A percentile compares a stretch with the other conserved stretches of the same genome.
These are phyloP conservation scores for Dryas integrifolia DNA, from an alignment of 331 rosid species.

Conservation along the genomic window DNA sequence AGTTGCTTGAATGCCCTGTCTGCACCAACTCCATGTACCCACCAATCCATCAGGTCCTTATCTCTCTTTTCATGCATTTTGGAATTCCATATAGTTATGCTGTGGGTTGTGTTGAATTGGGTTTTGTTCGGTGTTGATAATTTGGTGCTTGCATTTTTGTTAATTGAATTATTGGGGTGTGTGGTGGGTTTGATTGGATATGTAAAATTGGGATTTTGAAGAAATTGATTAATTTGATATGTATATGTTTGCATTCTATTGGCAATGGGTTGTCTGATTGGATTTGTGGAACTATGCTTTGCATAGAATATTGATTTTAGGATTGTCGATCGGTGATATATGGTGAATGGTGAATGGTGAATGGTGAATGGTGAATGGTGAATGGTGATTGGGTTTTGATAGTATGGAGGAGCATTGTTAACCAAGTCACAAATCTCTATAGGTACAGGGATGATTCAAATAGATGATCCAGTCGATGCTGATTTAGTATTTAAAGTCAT, in stretches of 20 bases:
- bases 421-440: neutral
- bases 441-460: neutral
- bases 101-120: neutral
- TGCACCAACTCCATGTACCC: constrained; percentile 99
- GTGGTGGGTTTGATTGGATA: neutral
- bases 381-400: neutral
- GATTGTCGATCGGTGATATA: neutral
- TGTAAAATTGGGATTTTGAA: neutral
- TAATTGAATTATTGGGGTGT: constrained; percentile 7
- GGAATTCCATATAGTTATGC: neutral
- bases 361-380: neutral
- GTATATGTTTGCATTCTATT: constrained; percentile 11
- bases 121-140: neutral
- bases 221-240: neutral
- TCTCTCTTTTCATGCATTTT: neutral
- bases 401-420: neutral
- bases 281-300: constrained; percentile 9
- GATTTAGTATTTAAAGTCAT: neutral
- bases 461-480: neutral
- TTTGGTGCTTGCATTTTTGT: neutral
- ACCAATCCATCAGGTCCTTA: constrained; percentile 87
- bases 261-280: neutral
- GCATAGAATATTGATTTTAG: neutral
- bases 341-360: neutral
- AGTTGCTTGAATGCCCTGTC: constrained; percentile 95